A percentile compares a stretch with the other conserved stretches of the same genome.
phyloP scores from a whole-genome alignment of 2,329 filamentous ascomycete species.

The Neonectria faginata region DNA sequence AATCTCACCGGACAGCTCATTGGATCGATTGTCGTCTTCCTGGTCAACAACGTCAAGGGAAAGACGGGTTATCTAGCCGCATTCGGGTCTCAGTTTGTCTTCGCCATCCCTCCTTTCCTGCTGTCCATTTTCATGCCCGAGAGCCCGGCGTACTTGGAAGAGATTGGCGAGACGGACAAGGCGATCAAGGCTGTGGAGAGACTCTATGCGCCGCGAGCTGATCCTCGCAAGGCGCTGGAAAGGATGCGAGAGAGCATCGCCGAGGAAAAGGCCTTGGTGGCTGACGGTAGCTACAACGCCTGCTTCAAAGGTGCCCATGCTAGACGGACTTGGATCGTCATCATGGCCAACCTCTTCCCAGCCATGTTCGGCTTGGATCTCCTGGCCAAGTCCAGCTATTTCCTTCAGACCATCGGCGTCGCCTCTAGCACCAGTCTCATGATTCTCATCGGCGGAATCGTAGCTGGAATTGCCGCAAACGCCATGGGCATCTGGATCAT shows the following conservation, averaged over 20 bases:
- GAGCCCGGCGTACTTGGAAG: conserved; percentile 42
- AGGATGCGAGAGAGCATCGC: conserved; percentile 51
- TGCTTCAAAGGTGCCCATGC: conserved; percentile 57
- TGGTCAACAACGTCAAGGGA: conserved; percentile 37
- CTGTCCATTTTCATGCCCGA: conserved; percentile 45
- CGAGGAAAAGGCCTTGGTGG: conserved; percentile 50
- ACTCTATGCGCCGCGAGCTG: conserved; percentile 36
- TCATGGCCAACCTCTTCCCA: conserved; percentile 55
- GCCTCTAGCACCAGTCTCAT: conserved; percentile 50
- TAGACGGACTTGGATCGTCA: conserved; percentile 52
- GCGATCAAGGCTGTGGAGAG: conserved; percentile 35
- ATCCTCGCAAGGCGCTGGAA: conserved; percentile 30
- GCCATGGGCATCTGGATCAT: conserved; percentile 58
- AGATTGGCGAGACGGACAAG: conserved; percentile 31
- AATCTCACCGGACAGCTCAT: conserved; percentile 46
- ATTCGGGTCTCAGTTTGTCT: conserved; percentile 44
- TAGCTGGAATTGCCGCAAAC: conserved; percentile 59
- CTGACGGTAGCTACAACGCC: conserved; percentile 52
- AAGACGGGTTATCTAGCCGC: conserved; percentile 41
- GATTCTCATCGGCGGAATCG: conserved; percentile 60
- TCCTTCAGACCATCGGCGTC: conserved; percentile 49
- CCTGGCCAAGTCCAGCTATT: conserved; percentile 56
- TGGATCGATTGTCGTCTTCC: conserved; percentile 39
- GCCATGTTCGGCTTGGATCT: conserved; percentile 58
- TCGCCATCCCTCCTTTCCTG: conserved; percentile 36